These are phyloP conservation scores for Tylopilus rubrobrunneus DNA, from an alignment of 768 basidiomycete species.

Conservation along the genomic window DNA sequence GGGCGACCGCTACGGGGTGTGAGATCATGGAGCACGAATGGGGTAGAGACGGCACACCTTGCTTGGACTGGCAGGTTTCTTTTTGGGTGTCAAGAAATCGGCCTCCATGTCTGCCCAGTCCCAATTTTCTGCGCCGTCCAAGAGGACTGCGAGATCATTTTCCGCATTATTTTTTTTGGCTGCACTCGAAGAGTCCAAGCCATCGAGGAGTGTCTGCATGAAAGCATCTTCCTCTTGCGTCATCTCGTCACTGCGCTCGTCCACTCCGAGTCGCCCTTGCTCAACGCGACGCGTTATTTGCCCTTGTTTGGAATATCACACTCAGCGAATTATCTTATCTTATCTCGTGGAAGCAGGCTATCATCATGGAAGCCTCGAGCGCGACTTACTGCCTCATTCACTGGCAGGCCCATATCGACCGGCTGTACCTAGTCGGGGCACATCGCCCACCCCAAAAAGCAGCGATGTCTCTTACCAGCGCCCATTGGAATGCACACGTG, in stretches of 20 bases:
- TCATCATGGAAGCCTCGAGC: too few species aligned
- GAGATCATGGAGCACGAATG: neutral
- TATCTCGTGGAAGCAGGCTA: neutral
- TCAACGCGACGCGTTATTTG: slow-evolving; percentile 27
- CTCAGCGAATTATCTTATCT: slow-evolving; percentile 15
- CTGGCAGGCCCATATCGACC: too few species aligned
- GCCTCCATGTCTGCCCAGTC: slow-evolving; percentile 59
- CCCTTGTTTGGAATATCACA: slow-evolving; percentile 4
- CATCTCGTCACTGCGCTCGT: slow-evolving; percentile 25
- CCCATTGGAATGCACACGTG: slow-evolving; percentile 45
- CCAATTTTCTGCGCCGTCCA: slow-evolving; percentile 70
- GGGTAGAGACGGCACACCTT: slow-evolving; percentile 5
- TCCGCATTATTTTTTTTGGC: slow-evolving; percentile 11
- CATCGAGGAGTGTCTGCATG: slow-evolving; percentile 49
- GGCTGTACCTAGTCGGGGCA: too few species aligned
- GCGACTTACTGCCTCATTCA: too few species aligned
- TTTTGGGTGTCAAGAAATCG: slow-evolving; percentile 50
- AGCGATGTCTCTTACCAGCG: slow-evolving; percentile 21
- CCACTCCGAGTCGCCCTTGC: neutral
- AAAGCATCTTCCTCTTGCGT: slow-evolving; percentile 55
- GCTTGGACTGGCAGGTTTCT: slow-evolving; percentile 32
- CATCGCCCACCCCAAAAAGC: too few species aligned
- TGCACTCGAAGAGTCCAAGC: slow-evolving; percentile 38
- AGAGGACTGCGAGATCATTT: slow-evolving; percentile 41
- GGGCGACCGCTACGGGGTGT: slow-evolving; percentile 13